Conservation (phyloP, 1,139 yeast species). For the Blastobotrys indianensis region DNA sequence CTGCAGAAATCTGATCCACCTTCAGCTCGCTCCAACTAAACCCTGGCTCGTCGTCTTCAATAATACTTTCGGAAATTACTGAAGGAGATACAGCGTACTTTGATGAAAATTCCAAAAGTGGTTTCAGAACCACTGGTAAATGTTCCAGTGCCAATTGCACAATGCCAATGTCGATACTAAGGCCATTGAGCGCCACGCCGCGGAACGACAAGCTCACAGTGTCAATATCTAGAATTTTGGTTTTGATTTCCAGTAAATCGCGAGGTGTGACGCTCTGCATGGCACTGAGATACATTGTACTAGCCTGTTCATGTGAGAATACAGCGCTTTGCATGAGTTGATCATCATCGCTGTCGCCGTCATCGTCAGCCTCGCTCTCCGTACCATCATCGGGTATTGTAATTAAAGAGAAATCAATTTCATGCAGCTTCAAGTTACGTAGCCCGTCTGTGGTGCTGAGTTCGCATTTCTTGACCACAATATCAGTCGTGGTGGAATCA, state of each 20-base stretch:
- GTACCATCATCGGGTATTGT: constrained; percentile 4
- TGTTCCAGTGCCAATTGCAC: constrained; percentile 40
- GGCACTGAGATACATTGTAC: constrained; percentile 82
- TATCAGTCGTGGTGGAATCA: constrained; percentile 38
- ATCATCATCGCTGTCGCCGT: constrained; percentile 31
- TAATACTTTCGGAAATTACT: not conserved
- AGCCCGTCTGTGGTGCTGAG: constrained; percentile 32
- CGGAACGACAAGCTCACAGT: constrained; percentile 16
- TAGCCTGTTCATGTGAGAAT: constrained; percentile 63
- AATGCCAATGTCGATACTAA: constrained; percentile 43
- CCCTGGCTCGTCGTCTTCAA: constrained; percentile 1
- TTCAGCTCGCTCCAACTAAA: constrained; percentile 2
- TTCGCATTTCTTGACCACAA: constrained; percentile 39
- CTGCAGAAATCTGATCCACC: constrained; percentile 2
- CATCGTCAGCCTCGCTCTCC: constrained; percentile 29
- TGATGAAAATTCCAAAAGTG: not conserved
- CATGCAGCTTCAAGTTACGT: constrained; percentile 2
- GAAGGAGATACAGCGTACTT: not conserved
- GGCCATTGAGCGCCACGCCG: constrained; percentile 30
- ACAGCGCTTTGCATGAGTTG: constrained; percentile 56
- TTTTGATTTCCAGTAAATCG: constrained; percentile 13
- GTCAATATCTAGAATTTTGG: constrained; percentile 22
- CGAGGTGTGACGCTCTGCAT: constrained; percentile 17
- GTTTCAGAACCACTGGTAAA: constrained; percentile 1
- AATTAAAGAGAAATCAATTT: not conserved